Base-by-base conservation (phyloP, 495 filamentous ascomycete genomes). In the Sabuloglossum arenarium region DNA sequence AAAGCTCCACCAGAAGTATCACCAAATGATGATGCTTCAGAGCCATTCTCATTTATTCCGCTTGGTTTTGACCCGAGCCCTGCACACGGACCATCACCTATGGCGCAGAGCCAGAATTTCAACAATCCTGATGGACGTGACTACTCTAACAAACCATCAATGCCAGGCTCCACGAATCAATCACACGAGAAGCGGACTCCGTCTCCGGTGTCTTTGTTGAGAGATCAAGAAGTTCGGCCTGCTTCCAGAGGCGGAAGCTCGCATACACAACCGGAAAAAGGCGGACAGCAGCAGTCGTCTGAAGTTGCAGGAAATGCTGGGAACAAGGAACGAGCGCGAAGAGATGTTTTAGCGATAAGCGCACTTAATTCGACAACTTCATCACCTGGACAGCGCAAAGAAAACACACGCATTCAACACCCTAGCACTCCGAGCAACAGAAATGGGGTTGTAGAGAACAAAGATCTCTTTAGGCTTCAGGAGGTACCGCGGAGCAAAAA, bases 41-140 rank as follows among this genome's bases (percentile, higher is more conserved):
- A 88, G 57, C 79, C 84, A 59, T 85, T 93, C 58, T 84, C 24
- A 27, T 51, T 93, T 54, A 91, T 98, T 54, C 89, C 90, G 5
- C 80, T 98, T 61, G 86, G 86, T 28, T 77, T 95, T 46, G 91
- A 98, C 61, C 84, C 88, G 10, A 87, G 79, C 30, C 78, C 84
- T 30, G 78, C 77, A 21, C 76, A 79, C 12, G 73, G 78, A 29
- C 70, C 79, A 31, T 72, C 78, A 28, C 72, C 76, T 16, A 51
- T 51, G 23, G 24, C 16, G 16, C 47, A 51, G 47, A 51, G 47
- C 28, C 51, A 56, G 3, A 61, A 58, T 27, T 45, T 50, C 49
- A 60, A 58, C 39, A 52, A 60, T 42, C 37, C 21, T 46, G 56
- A 53, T n/a, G 47, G 21, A 52, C 45, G 47, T 52, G 78, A 82